Percentiles rank a stretch among this genome's conserved stretches.
These are phyloP conservation scores for Monosporozyma aerobia DNA, from an alignment of 805 yeast species.

Conservation along the genomic window DNA sequence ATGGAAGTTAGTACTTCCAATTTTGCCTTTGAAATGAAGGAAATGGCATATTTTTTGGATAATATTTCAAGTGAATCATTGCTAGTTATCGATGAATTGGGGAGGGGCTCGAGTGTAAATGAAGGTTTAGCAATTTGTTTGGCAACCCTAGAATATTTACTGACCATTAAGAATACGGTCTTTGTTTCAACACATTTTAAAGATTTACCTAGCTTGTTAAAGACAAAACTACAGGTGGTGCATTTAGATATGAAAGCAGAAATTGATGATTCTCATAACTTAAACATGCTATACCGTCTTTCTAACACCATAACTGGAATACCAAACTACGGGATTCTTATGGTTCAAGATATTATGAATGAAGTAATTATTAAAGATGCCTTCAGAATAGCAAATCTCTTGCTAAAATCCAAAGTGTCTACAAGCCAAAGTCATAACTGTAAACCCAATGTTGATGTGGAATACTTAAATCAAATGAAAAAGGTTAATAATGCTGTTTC, in stretches of 20 bases:
- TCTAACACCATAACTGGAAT: conserved; percentile 15
- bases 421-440: neutral
- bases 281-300: conserved; percentile 29
- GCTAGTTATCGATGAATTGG: conserved; percentile 46
- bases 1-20: conserved; percentile 32
- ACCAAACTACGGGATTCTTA: conserved; percentile 28
- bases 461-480: conserved; percentile 14
- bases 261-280: conserved; percentile 6
- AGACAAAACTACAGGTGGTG: conserved; percentile 28
- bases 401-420: neutral
- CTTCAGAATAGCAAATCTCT: conserved; percentile 10
- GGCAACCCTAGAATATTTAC: conserved; percentile 35
- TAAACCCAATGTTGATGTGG: neutral
- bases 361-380: conserved; percentile 23
- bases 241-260: conserved; percentile 33
- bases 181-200: conserved; percentile 40
- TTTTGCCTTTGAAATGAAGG: conserved; percentile 41
- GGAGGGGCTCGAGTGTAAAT: conserved; percentile 41
- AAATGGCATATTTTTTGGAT: conserved; percentile 37
- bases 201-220: conserved; percentile 33
- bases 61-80: conserved; percentile 28
- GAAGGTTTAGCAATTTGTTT: conserved; percentile 47
- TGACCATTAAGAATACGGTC: conserved; percentile 23
- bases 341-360: conserved; percentile 23
- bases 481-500: conserved; percentile 23